Base-by-base conservation (phyloP, 1,139 yeast species). In the Geotrichum candidum region DNA sequence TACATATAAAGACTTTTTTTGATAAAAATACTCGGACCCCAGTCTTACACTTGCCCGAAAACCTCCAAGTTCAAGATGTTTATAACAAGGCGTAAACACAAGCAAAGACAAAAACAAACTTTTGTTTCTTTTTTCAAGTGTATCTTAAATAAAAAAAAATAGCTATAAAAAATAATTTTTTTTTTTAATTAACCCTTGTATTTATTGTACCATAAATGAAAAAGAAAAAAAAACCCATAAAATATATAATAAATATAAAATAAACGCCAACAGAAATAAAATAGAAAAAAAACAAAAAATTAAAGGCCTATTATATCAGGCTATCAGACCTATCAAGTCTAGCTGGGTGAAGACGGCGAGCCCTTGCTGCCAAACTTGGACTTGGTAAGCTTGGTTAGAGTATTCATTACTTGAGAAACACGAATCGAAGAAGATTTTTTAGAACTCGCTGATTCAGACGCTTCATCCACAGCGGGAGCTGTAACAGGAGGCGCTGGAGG, bases 391-490 rank as follows among this genome's bases (percentile, higher is more conserved):
- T 51, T 27, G 18, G 33, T 22, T 22, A 51, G 18, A 25, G 18
- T 29, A 18, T 18, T 48, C 18, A 48, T 48, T 18, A 23, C 31
- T n/a, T 23, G 52, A 5, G 31, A 18, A 51, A 51, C 31, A 7
- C 33, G 23, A 15, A 27, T 51, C 11, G 31, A 18, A 13, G 23
- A 25, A 18, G 54, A 29, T 18, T 51, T 29, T 50, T 60, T 51
- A 15, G 55, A 2, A 18, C 18, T 9, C 13, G 46, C 6, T 31
- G 25, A 22, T 9, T 25, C 56, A 31, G 53, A 15, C 1, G 22
- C 48, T 5, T n/a, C 29, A n/a, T 33, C 56, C 31, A 35, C 51
- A 29, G 55, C 59, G 27, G 29, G n/a, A 41, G 55, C 59, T 4
- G 38, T 51, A n/a, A 35, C 45, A 11, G 27, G 15, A n/a, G 38